Evolutionary conservation across 1,139 yeast genomes (phyloP).

Genomic region (Yamadazyma buinensis): DNA sequence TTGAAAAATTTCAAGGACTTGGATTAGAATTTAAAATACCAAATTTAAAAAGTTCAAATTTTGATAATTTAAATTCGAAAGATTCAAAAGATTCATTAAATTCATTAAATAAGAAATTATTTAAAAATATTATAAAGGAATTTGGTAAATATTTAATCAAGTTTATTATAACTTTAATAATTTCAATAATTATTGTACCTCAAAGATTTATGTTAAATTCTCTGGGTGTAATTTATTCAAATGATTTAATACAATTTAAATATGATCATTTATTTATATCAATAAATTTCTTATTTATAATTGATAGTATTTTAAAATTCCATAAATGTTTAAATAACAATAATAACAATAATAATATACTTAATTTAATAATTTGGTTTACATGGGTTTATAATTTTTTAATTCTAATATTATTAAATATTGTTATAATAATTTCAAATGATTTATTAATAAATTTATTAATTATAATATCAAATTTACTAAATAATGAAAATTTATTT

Average conservation of each 20-base stretch:
- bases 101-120: no score
- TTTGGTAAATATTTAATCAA: background rate
- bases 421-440: slow-evolving; percentile 16
- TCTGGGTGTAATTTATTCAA: slow-evolving; percentile 13
- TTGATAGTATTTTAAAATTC: slow-evolving; percentile 14
- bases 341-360: slow-evolving; percentile 10
- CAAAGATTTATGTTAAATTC: slow-evolving; percentile 16
- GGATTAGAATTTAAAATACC: no score
- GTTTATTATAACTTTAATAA: background rate
- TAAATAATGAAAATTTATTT: slow-evolving; percentile 3
- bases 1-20: no score
- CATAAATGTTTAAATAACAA: slow-evolving; percentile 6
- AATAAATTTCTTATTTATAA: slow-evolving; percentile 14
- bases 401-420: slow-evolving; percentile 14
- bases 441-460: slow-evolving; percentile 22
- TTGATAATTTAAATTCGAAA: no score
- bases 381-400: slow-evolving; percentile 22
- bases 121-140: background rate
- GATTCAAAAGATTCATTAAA: no score
- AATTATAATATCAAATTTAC: slow-evolving; percentile 8
- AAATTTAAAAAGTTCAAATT: no score
- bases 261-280: slow-evolving; percentile 23
- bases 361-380: slow-evolving; percentile 10
- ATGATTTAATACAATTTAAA: slow-evolving; percentile 12
- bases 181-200: slow-evolving; percentile 13